These are phyloP conservation scores for Exserohilum rostratum DNA, from an alignment of 2,329 filamentous ascomycete species.

Conservation along the genomic window DNA sequence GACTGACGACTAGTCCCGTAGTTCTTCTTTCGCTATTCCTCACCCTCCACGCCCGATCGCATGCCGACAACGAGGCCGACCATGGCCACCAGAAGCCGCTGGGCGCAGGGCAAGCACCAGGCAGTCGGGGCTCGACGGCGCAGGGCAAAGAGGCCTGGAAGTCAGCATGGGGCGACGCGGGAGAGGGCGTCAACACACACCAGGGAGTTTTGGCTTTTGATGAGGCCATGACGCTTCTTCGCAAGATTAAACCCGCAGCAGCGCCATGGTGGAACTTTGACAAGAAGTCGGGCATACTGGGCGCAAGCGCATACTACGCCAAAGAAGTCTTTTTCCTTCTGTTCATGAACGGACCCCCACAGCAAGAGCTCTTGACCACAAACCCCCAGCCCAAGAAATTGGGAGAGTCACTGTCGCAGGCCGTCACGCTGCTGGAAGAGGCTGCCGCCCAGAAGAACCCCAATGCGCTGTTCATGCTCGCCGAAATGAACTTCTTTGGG, in stretches of 20 bases:
- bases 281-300: constrained; percentile 64
- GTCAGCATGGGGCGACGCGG: constrained; percentile 27
- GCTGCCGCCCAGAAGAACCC: constrained; percentile 66
- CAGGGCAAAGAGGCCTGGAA: constrained; percentile 21
- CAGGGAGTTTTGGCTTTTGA: constrained; percentile 38
- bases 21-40: constrained; percentile 42
- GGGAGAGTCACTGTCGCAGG: constrained; percentile 60
- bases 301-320: constrained; percentile 64
- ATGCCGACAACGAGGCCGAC: constrained; percentile 24
- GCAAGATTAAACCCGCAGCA: constrained; percentile 50
- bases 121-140: constrained; percentile 7
- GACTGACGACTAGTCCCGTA: constrained; percentile 31
- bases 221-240: constrained; percentile 51
- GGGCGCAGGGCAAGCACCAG: constrained; percentile 13
- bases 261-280: constrained; percentile 49
- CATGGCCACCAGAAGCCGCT: constrained; percentile 36
- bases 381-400: constrained; percentile 52
- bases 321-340: constrained; percentile 67
- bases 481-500: constrained; percentile 95
- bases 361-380: constrained; percentile 52
- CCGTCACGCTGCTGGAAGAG: constrained; percentile 63
- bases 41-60: constrained; percentile 31
- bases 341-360: constrained; percentile 67
- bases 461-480: constrained; percentile 87
- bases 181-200: constrained; percentile 17